Percentiles rank a stretch among this genome's conserved stretches.
Conservation (phyloP, 352 stramenopile genomes). For the Globisporangium cystogenes region DNA sequence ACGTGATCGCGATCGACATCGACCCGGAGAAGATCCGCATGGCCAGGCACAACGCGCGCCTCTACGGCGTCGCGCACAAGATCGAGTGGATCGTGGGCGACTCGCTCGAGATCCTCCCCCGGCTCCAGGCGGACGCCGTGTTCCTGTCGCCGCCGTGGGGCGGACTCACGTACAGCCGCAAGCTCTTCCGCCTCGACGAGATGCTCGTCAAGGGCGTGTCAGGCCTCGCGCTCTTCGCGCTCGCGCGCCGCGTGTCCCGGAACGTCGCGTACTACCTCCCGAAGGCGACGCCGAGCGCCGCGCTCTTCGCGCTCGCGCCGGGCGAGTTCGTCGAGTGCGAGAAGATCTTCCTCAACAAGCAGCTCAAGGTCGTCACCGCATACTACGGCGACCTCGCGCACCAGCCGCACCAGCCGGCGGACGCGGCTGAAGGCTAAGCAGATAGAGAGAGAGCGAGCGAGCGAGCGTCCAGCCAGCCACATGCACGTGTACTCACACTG, state of each 20-base stretch:
- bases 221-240: slow-evolving; percentile 56
- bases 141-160: slow-evolving; percentile 93
- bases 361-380: slow-evolving; percentile 76
- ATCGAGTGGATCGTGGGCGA: slow-evolving; percentile 92
- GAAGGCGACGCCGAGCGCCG: slow-evolving; percentile 45
- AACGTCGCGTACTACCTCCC: slow-evolving; percentile 86
- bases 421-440: no score
- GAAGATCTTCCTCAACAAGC: slow-evolving; percentile 71
- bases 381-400: slow-evolving; percentile 72
- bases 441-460: no score
- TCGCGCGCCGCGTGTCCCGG: slow-evolving; percentile 44
- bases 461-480: no score
- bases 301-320: slow-evolving; percentile 46
- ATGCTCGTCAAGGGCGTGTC: slow-evolving; percentile 62
- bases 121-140: slow-evolving; percentile 74
- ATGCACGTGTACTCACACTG: no score
- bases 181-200: slow-evolving; percentile 47
- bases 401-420: neutral
- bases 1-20: slow-evolving; percentile 92
- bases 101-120: slow-evolving; percentile 72
- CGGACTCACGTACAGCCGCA: slow-evolving; percentile 66
- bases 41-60: slow-evolving; percentile 85
- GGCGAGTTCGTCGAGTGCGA: slow-evolving; percentile 66
- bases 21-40: slow-evolving; percentile 87
- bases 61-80: slow-evolving; percentile 88